Evolutionary conservation across 2,329 filamentous ascomycete species (phyloP).

Genomic region (Pseudogymnoascus pannorum): DNA sequence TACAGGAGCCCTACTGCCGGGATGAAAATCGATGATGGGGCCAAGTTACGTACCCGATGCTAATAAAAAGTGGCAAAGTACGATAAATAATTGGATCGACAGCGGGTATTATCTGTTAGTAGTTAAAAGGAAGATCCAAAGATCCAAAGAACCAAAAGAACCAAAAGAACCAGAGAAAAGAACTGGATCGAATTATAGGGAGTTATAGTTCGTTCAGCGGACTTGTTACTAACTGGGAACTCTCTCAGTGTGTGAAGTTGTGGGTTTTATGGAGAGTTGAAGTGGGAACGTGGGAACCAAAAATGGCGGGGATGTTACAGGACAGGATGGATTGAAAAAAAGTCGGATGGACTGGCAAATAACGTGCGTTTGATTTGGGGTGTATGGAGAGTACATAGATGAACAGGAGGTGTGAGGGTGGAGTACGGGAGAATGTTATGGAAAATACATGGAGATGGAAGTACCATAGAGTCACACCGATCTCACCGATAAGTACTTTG

Average conservation of each 20-base stretch:
- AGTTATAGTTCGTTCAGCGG: too few species aligned
- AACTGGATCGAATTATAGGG: background rate
- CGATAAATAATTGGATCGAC: background rate
- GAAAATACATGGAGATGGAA: background rate
- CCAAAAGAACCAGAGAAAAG: too few species aligned
- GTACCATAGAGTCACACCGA: conserved; percentile 3
- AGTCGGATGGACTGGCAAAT: background rate
- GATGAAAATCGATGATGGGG: conserved; percentile 1
- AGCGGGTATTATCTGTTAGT: background rate
- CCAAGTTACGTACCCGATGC: background rate
- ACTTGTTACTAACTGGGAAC: too few species aligned
- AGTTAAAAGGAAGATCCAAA: background rate
- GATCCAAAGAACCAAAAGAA: too few species aligned
- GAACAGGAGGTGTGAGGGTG: background rate
- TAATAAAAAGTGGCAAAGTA: background rate
- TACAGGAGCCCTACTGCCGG: background rate
- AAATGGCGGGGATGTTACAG: background rate
- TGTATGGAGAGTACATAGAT: background rate
- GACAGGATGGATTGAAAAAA: background rate
- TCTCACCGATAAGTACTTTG: background rate
- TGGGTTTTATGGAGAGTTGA: background rate
- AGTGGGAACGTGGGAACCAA: background rate
- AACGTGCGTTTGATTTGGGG: background rate
- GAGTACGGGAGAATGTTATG: background rate
- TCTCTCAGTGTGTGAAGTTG: background rate